These are phyloP conservation scores for Saccharum spontaneum DNA, from an alignment of 176 grass and related monocot species.

Conservation along the genomic window DNA sequence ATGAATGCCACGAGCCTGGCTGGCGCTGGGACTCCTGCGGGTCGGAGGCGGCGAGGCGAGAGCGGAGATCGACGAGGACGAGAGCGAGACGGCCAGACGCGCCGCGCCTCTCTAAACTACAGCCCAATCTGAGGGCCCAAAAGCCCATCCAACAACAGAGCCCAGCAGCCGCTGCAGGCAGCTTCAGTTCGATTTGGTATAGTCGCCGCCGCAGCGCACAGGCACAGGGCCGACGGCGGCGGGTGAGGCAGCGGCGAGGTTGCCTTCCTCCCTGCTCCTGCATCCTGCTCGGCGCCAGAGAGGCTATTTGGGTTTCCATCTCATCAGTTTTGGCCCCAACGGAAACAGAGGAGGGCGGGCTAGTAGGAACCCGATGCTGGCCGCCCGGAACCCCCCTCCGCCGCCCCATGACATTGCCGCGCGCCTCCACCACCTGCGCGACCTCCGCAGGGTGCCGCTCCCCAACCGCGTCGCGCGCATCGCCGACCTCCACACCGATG, in stretches of 20 bases:
- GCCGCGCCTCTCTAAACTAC: not conserved
- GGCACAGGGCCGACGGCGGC: not conserved
- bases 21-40: not conserved
- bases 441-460: constrained; percentile 53
- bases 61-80: no score
- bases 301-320: not conserved
- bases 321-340: not conserved
- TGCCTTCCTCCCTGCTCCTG: not conserved
- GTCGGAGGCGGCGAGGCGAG: not conserved
- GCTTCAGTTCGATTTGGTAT: not conserved
- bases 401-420: constrained; percentile 20
- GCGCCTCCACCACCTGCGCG: constrained; percentile 60
- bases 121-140: not conserved
- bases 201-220: not conserved
- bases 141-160: not conserved
- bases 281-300: not conserved
- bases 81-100: no score
- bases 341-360: not conserved
- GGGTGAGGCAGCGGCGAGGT: not conserved
- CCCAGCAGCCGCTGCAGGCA: not conserved
- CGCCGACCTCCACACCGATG: constrained; percentile 61
- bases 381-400: not conserved
- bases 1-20: not conserved
- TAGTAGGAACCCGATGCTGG: constrained; percentile 31
- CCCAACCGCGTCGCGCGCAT: constrained; percentile 57